These are phyloP conservation scores for Exophiala alcalophila DNA, from an alignment of 2,329 filamentous ascomycete species.

Conservation along the genomic window DNA sequence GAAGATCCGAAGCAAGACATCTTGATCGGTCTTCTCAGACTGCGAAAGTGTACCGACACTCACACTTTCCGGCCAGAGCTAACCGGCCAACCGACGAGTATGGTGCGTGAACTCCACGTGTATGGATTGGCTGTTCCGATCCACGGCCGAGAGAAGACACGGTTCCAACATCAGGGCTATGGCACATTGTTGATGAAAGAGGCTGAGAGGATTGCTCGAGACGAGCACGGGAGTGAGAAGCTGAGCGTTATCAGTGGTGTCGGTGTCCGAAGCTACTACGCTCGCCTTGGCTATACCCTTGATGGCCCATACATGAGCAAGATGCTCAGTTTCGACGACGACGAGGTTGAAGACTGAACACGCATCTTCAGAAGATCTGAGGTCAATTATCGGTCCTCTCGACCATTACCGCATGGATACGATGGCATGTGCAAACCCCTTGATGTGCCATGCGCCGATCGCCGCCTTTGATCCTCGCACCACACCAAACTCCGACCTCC, in stretches of 20 bases:
- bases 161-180: constrained; percentile 98
- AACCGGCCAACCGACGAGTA: constrained; percentile 77
- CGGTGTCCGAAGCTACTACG: constrained; percentile 92
- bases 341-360: constrained; percentile 33
- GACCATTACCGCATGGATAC: too few relatives aligned
- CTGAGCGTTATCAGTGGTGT: constrained; percentile 98
- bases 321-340: constrained; percentile 44
- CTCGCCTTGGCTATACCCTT: constrained; percentile 85
- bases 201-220: constrained; percentile 87
- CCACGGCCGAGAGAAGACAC: constrained; percentile 88
- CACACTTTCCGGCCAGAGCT: constrained; percentile 92
- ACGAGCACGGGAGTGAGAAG: constrained; percentile 91
- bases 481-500: too few relatives aligned
- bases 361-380: too few relatives aligned
- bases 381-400: too few relatives aligned
- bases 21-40: constrained; percentile 79
- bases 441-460: too few relatives aligned
- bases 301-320: constrained; percentile 79
- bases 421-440: too few relatives aligned
- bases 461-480: too few relatives aligned
- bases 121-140: constrained; percentile 98
- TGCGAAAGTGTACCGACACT: constrained; percentile 85
- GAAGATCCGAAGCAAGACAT: constrained; percentile 99
- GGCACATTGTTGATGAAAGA: constrained; percentile 97
- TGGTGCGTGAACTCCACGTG: constrained; percentile 92